phyloP scores from a whole-genome alignment of 2,329 filamentous ascomycete genomes.

The Penicillium vulpinum region DNA sequence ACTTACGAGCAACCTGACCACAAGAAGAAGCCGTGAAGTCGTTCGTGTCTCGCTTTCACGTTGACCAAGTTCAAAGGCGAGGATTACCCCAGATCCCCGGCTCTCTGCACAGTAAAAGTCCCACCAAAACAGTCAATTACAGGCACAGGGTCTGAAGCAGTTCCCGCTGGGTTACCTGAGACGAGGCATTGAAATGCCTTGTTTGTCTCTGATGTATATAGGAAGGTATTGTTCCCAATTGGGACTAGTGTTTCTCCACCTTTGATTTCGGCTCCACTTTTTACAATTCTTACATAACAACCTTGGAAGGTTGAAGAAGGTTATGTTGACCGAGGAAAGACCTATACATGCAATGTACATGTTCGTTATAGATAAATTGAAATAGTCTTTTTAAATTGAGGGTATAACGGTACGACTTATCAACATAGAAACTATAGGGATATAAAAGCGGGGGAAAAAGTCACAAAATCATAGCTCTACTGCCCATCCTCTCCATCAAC shows the following conservation, averaged over 20 bases:
- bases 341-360: background rate
- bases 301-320: background rate
- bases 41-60: background rate
- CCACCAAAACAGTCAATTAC: background rate
- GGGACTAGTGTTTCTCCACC: background rate
- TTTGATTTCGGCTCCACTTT: background rate
- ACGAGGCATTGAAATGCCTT: background rate
- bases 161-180: background rate
- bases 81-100: background rate
- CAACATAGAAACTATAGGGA: slow-evolving; percentile 3
- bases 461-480: slow-evolving; percentile 4
- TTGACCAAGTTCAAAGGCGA: background rate
- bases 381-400: background rate
- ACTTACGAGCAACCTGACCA: background rate
- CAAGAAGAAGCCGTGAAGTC: background rate
- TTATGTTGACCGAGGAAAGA: background rate
- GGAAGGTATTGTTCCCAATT: background rate
- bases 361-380: background rate
- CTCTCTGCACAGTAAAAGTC: background rate
- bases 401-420: background rate
- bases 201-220: background rate
- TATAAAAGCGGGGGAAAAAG: background rate
- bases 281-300: background rate
- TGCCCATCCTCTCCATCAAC: slow-evolving; percentile 20
- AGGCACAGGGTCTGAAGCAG: background rate